Evolutionary conservation across 331 rosid genomes (phyloP).

Genomic region (Arachis monticola): DNA sequence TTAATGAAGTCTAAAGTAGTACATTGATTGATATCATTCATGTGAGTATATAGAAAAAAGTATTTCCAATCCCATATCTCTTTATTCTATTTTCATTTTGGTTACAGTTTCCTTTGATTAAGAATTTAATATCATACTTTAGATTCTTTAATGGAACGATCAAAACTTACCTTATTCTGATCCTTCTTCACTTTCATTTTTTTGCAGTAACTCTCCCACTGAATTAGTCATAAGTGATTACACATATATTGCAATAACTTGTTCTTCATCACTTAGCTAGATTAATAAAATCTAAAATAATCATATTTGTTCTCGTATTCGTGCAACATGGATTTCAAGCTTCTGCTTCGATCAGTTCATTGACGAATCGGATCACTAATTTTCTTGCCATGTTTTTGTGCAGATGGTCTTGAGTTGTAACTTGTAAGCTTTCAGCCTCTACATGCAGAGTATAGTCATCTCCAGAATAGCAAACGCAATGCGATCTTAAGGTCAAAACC

Average conservation of each 20-base stretch:
- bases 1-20: neutral
- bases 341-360: neutral
- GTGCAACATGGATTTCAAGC: neutral
- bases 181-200: neutral
- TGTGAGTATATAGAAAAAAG: neutral
- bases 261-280: neutral
- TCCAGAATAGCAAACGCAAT: neutral
- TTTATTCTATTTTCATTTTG: neutral
- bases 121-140: neutral
- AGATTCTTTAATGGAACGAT: neutral
- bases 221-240: no score
- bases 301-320: neutral
- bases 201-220: no score
- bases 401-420: slow-evolving; percentile 42
- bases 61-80: neutral
- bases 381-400: slow-evolving; percentile 34
- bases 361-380: slow-evolving; percentile 22
- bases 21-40: neutral
- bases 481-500: no score
- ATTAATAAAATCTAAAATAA: neutral
- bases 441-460: neutral
- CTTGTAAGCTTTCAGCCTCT: neutral
- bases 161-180: neutral
- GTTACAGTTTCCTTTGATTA: neutral
- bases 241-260: neutral